These are phyloP conservation scores for Priceomyces haplophilus DNA, from an alignment of 805 yeast species.

Conservation along the genomic window DNA sequence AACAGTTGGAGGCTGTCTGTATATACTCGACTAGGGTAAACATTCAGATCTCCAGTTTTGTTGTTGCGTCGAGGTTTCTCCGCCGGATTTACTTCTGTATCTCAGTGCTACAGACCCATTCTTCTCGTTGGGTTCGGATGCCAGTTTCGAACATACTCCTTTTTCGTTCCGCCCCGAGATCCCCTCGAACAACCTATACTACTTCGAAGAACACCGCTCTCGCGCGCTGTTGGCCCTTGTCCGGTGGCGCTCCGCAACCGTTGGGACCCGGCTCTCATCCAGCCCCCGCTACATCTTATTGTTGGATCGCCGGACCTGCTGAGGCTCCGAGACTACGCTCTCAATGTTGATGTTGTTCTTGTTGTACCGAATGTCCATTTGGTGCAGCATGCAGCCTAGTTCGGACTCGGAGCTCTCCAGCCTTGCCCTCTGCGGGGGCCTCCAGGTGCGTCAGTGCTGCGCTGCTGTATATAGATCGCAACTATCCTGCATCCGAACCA, in stretches of 20 bases:
- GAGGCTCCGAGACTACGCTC: too few relatives aligned
- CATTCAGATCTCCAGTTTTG: too few relatives aligned
- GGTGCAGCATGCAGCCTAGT: neutral
- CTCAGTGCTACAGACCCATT: too few relatives aligned
- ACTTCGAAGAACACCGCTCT: neutral
- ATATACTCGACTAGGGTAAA: too few relatives aligned
- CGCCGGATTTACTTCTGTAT: too few relatives aligned
- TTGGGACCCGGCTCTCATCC: neutral
- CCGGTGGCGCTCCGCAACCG: neutral
- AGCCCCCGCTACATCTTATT: neutral
- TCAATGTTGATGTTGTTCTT: neutral
- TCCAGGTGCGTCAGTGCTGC: neutral
- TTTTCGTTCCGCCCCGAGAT: neutral
- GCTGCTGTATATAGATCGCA: neutral
- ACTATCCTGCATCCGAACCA: neutral
- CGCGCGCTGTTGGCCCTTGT: neutral
- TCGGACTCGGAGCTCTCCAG: neutral
- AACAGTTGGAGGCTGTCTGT: too few relatives aligned
- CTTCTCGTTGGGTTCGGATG: too few relatives aligned
- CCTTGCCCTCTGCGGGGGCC: conserved; percentile 1
- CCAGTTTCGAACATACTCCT: neutral
- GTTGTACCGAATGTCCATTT: neutral
- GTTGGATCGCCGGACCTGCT: neutral
- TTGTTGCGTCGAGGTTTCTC: too few relatives aligned
- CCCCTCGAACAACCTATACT: neutral